Percentiles rank a stretch among this genome's conserved stretches.
phyloP scores from a whole-genome alignment of 805 yeast species.

The Lipomyces japonicus region DNA sequence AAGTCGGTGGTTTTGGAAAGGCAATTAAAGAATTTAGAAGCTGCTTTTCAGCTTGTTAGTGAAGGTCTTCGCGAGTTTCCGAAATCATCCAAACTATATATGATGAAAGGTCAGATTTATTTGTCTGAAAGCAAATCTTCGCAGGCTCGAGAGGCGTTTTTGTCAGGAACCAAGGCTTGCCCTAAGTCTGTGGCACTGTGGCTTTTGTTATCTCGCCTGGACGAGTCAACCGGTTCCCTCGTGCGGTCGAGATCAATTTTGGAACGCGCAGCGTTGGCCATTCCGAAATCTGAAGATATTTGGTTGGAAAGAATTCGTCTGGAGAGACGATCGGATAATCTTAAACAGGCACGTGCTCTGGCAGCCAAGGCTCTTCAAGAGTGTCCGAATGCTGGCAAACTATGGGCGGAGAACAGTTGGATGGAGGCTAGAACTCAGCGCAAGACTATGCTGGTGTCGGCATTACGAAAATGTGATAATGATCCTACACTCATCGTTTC shows the following conservation, averaged over 20 bases:
- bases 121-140: slow-evolving; percentile 35
- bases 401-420: slow-evolving; percentile 65
- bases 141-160: slow-evolving; percentile 48
- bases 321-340: slow-evolving; percentile 52
- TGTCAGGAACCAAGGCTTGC: slow-evolving; percentile 49
- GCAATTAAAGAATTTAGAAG: slow-evolving; percentile 36
- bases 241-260: slow-evolving; percentile 67
- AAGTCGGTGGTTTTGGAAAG: slow-evolving; percentile 56
- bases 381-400: slow-evolving; percentile 53
- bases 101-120: slow-evolving; percentile 61
- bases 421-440: slow-evolving; percentile 45
- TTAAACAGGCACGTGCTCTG: slow-evolving; percentile 51
- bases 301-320: slow-evolving; percentile 58
- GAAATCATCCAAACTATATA: slow-evolving; percentile 48
- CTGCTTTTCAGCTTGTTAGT: slow-evolving; percentile 44
- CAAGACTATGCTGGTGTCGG: slow-evolving; percentile 62
- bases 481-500: slow-evolving; percentile 54
- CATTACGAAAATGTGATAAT: slow-evolving; percentile 63
- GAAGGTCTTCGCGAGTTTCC: slow-evolving; percentile 52
- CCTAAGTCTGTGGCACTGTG: slow-evolving; percentile 51
- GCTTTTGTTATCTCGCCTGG: slow-evolving; percentile 50
- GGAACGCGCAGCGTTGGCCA: slow-evolving; percentile 59
- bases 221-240: slow-evolving; percentile 44
- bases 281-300: slow-evolving; percentile 49
- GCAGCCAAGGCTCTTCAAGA: slow-evolving; percentile 56